These are phyloP conservation scores for Starmerella sp. DNA, from an alignment of 805 yeast species.

Conservation along the genomic window DNA sequence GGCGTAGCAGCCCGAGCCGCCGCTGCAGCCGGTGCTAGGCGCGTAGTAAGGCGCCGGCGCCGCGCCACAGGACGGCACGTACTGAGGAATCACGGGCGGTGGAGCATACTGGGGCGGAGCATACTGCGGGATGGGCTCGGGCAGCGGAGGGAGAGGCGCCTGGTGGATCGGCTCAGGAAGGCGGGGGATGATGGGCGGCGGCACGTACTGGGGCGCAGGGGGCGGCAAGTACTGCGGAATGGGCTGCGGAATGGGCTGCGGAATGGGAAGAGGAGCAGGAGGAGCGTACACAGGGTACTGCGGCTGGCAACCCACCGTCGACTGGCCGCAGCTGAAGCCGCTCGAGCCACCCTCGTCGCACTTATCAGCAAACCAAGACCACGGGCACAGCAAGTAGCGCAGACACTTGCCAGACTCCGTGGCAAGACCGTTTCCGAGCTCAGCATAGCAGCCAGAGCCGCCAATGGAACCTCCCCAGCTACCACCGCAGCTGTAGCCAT, in stretches of 20 bases:
- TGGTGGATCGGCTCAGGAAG: not conserved
- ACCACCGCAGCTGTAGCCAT: not conserved
- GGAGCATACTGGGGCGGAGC: not conserved
- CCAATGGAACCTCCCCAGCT: not conserved
- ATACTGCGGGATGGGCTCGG: not conserved
- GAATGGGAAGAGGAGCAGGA: not conserved
- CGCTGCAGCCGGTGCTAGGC: not conserved
- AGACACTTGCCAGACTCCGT: constrained; percentile 4
- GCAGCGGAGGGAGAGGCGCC: not conserved
- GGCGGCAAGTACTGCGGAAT: not conserved
- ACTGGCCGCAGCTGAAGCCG: not conserved
- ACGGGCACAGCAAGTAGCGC: constrained; percentile 11
- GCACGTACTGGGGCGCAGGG: not conserved
- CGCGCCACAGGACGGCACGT: not conserved
- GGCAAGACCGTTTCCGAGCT: constrained; percentile 7
- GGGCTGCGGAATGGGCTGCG: constrained; percentile 2
- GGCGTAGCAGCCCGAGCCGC: constrained; percentile 7
- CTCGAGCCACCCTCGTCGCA: constrained; percentile 2
- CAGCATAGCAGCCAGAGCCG: constrained; percentile 5
- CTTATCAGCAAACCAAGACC: constrained; percentile 9
- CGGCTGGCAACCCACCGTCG: not conserved
- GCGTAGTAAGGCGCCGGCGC: not conserved
- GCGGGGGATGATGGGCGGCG: too few relatives aligned
- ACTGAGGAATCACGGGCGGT: not conserved
- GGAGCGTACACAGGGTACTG: not conserved